Evolutionary conservation across 352 stramenopile species (phyloP), one percentile per base, ranked within the genome.

Genomic region (Phytopythium vexans): DNA sequence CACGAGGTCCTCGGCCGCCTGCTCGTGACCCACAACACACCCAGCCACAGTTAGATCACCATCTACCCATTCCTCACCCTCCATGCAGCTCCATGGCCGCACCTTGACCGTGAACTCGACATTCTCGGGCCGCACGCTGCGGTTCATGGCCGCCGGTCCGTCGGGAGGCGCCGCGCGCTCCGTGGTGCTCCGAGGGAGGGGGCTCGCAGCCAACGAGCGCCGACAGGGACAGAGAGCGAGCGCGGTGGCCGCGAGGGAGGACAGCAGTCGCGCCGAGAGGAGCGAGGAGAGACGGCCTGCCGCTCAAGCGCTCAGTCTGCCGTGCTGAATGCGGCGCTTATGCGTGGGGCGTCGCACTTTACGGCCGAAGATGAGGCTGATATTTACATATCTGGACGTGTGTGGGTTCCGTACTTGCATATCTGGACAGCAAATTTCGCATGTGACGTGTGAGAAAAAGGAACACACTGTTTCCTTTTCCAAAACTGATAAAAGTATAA

Each of bases 31-130:
- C 21, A 15, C 16, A 31, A 27, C 48, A 49, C 12, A 14, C 33
- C 31, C 38, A 62, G 32, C 33, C 33, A 33, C 6, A 4, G 21
- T 37, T 8, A 49, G 27, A n/a, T 9, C 41, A 36, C 35, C 16
- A 1, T 7, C n/a, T n/a, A 56, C 66, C 75, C 48, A 85, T 74
- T 15, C 65, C 83, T 54, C 76, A 77, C 58, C 86, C 66, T 6
- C 62, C 72, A 48, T 10, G 7, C 16, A 7, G 4, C 12, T 27
- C 15, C n/a, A 36, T 0, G 6, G 32, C 12, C 54, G 34, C 57
- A 92, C 94, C 88, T 74, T 97, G 63, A 98, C 94, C 43, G 91
- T 98, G 66, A 98, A 98, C 66, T 98, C 94, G 40, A 98, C 92
- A 72, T 98, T 97, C 61, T 98, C 94, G 32, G 79, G 80, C 27